Conservation (phyloP, 2,329 filamentous ascomycete species). For the Ophidiomyces ophidiicola region DNA sequence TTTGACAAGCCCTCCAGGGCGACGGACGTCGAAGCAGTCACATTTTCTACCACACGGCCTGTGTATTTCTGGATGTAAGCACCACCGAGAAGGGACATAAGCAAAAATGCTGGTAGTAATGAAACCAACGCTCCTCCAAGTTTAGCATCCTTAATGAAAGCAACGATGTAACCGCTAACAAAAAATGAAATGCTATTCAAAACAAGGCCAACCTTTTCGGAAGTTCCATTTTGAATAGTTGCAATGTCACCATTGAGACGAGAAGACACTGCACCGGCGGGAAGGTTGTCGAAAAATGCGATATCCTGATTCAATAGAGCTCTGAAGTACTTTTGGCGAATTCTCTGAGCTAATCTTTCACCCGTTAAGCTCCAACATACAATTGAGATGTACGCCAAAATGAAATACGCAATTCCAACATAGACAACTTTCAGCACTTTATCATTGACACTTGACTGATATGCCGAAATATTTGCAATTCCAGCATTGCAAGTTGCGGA, state of each 20-base stretch:
- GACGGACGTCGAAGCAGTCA: slow-evolving; percentile 46
- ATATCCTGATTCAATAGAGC: slow-evolving; percentile 45
- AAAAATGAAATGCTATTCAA: slow-evolving; percentile 37
- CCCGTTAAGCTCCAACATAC: slow-evolving; percentile 49
- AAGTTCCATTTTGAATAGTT: slow-evolving; percentile 37
- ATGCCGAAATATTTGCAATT: slow-evolving; percentile 12
- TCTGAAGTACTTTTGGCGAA: slow-evolving; percentile 46
- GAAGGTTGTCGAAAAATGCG: slow-evolving; percentile 36
- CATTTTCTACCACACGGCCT: slow-evolving; percentile 36
- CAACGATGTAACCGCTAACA: slow-evolving; percentile 38
- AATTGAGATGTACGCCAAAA: slow-evolving; percentile 47
- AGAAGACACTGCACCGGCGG: slow-evolving; percentile 37
- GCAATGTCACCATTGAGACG: slow-evolving; percentile 38
- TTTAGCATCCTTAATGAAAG: slow-evolving; percentile 37
- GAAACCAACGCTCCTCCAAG: slow-evolving; percentile 37
- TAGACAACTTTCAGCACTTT: slow-evolving; percentile 46
- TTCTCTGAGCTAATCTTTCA: slow-evolving; percentile 45
- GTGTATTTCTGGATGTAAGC: slow-evolving; percentile 36
- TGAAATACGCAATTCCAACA: slow-evolving; percentile 46
- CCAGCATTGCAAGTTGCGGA: slow-evolving; percentile 16
- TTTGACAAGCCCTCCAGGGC: slow-evolving; percentile 48
- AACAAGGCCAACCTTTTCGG: slow-evolving; percentile 40
- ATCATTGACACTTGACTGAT: slow-evolving; percentile 38
- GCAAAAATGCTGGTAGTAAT: slow-evolving; percentile 35
- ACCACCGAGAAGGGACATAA: slow-evolving; percentile 36